These are phyloP conservation scores for Aspergillus sparsus DNA, from an alignment of 495 filamentous ascomycete genomes.

Conservation along the genomic window DNA sequence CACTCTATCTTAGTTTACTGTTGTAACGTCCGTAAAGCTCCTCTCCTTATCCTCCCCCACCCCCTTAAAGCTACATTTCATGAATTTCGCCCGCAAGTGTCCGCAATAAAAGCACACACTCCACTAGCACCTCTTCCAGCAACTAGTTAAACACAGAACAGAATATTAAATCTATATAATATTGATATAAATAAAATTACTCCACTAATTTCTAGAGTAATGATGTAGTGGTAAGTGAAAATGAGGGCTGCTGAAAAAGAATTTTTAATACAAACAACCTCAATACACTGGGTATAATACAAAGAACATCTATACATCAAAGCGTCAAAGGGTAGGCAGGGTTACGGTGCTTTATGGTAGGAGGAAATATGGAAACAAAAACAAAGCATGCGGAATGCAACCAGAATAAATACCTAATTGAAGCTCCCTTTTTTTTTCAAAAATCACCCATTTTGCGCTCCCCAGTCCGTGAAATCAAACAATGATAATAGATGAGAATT, in stretches of 20 bases:
- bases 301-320: slow-evolving; percentile 14
- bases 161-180: too few relatives aligned
- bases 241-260: too few relatives aligned
- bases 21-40: too few relatives aligned
- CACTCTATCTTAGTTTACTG: neutral
- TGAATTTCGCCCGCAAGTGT: too few relatives aligned
- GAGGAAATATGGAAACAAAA: slow-evolving; percentile 3
- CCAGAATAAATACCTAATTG: slow-evolving; percentile 4
- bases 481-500: neutral
- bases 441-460: slow-evolving; percentile 7
- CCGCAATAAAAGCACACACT: too few relatives aligned
- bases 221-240: too few relatives aligned
- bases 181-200: too few relatives aligned
- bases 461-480: neutral
- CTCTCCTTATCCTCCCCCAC: too few relatives aligned
- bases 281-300: slow-evolving; percentile 10
- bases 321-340: slow-evolving; percentile 5
- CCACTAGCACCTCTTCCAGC: too few relatives aligned
- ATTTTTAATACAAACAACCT: neutral
- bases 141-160: too few relatives aligned
- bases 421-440: neutral
- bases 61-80: too few relatives aligned
- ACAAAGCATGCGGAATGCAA: slow-evolving; percentile 6
- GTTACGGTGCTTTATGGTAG: neutral
- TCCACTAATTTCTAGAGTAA: too few relatives aligned